A percentile compares a stretch with the other conserved stretches of the same genome.
These are phyloP conservation scores for Saccharomycopsis oosterbeekiorum DNA, from an alignment of 805 yeast species.

Conservation along the genomic window DNA sequence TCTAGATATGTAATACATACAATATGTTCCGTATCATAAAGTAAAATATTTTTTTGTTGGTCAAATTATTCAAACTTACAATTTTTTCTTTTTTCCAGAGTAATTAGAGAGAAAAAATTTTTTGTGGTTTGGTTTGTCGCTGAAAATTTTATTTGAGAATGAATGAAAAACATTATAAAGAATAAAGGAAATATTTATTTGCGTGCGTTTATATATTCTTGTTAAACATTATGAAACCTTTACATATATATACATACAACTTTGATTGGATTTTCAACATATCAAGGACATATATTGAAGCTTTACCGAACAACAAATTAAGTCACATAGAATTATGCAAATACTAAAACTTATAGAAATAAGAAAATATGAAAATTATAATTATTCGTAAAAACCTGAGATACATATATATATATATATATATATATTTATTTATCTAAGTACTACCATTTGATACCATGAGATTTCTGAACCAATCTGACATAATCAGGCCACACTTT, in stretches of 20 bases:
- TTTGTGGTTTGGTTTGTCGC: not conserved
- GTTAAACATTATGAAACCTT: not conserved
- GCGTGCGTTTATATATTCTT: not conserved
- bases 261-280: too few species aligned
- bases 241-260: too few species aligned
- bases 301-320: too few species aligned
- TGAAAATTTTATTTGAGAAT: not conserved
- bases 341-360: too few species aligned
- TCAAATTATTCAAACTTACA: not conserved
- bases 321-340: too few species aligned
- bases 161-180: not conserved
- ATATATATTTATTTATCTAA: not conserved
- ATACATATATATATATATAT: not conserved
- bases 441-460: conserved; percentile 10
- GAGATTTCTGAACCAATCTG: conserved; percentile 43
- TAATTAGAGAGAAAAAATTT: not conserved
- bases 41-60: not conserved
- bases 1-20: not conserved
- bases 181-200: not conserved
- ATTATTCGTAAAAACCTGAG: too few species aligned
- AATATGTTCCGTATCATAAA: not conserved
- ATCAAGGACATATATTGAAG: too few species aligned
- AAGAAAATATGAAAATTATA: too few species aligned
- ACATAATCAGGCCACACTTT: conserved; percentile 63
- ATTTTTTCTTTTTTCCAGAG: not conserved